A percentile compares a stretch with the other conserved stretches of the same genome.
phyloP scores from a whole-genome alignment of 169 alveolate genomes.

The Perkinsus chesapeaki region DNA sequence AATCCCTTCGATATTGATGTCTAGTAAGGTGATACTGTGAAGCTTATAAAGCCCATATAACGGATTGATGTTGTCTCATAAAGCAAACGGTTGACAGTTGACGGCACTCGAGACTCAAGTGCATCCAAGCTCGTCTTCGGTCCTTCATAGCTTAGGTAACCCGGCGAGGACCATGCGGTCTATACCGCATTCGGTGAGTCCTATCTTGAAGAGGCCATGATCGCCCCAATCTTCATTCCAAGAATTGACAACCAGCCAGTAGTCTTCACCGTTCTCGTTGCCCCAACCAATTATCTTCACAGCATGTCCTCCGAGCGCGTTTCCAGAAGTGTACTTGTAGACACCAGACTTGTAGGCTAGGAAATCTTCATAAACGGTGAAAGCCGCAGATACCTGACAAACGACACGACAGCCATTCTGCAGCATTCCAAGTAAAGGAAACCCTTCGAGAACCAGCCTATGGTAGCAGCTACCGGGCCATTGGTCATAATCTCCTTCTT shows the following conservation, averaged over 20 bases:
- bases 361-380: conserved; percentile 63
- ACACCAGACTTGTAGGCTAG: conserved; percentile 66
- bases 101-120: too few species aligned
- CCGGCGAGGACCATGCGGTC: too few species aligned
- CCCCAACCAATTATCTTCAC: conserved; percentile 77
- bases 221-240: conserved; percentile 39
- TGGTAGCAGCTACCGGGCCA: neutral
- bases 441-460: too few species aligned
- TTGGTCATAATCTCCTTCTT: conserved; percentile 16
- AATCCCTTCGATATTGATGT: too few species aligned
- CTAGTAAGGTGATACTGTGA: too few species aligned
- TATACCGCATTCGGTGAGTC: neutral
- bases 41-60: too few species aligned
- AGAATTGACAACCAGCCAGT: conserved; percentile 39
- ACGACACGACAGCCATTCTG: neutral
- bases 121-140: too few species aligned
- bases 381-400: conserved; percentile 46
- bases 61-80: too few species aligned
- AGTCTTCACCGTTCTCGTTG: conserved; percentile 32
- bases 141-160: too few species aligned
- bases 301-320: conserved; percentile 66
- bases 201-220: conserved; percentile 25
- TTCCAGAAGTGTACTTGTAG: conserved; percentile 57
- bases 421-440: neutral
- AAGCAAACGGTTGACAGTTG: too few species aligned